These are phyloP conservation scores for Chaetoscypha palmicola DNA, from an alignment of 2,329 filamentous ascomycete species.

Conservation along the genomic window DNA sequence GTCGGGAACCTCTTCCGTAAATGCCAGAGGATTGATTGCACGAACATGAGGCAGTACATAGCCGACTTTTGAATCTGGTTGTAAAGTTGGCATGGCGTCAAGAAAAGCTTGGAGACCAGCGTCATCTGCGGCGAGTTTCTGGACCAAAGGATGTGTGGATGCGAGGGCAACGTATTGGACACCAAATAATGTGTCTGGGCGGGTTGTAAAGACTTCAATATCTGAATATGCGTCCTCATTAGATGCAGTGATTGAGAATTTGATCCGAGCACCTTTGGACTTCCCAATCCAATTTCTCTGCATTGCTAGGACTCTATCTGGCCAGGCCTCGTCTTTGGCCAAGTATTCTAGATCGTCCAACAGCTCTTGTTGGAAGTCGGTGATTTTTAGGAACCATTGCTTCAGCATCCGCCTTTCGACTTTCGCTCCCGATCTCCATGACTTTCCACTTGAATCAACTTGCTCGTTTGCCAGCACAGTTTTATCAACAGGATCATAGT, in stretches of 20 bases:
- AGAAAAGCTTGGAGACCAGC: constrained; percentile 61
- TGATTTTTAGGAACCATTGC: constrained; percentile 89
- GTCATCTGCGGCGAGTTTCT: constrained; percentile 51
- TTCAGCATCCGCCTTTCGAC: constrained; percentile 73
- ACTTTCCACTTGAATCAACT: constrained; percentile 77
- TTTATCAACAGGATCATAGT: constrained; percentile 84
- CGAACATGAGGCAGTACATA: constrained; percentile 57
- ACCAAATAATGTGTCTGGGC: constrained; percentile 80
- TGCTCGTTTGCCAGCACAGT: constrained; percentile 91
- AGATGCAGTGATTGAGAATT: constrained; percentile 52
- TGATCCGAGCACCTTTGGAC: constrained; percentile 64
- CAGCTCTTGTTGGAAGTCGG: constrained; percentile 65
- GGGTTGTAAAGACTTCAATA: constrained; percentile 74
- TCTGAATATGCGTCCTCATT: constrained; percentile 17
- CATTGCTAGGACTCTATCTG: constrained; percentile 73
- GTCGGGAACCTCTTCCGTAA: constrained; percentile 44
- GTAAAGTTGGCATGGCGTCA: constrained; percentile 49
- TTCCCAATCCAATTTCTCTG: constrained; percentile 85
- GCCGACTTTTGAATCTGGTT: constrained; percentile 55
- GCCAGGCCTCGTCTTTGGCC: constrained; percentile 61
- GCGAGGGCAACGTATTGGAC: constrained; percentile 81
- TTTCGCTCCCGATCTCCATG: constrained; percentile 80
- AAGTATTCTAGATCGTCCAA: constrained; percentile 64
- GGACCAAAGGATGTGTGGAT: constrained; percentile 62
- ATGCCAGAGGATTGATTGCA: constrained; percentile 59